A percentile compares a stretch with the other conserved stretches of the same genome.
Evolutionary conservation across 352 stramenopile species (phyloP).

Genomic region (Phytophthora sansomeana): DNA sequence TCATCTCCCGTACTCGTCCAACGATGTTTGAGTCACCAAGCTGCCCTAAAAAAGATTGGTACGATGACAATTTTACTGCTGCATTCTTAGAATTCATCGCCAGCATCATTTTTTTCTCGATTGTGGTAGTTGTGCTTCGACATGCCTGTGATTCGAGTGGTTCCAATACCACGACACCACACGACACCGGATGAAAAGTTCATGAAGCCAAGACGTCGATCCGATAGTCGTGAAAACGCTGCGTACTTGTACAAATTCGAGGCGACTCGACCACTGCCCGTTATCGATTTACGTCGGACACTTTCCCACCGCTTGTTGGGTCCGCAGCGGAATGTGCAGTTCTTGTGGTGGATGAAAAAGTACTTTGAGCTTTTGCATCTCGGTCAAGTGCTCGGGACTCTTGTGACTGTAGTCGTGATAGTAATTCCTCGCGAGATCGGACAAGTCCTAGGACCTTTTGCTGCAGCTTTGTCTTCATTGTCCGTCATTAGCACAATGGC

Average conservation of each 20-base stretch:
- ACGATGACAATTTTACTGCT: neutral
- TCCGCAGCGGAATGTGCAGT: slow-evolving; percentile 10
- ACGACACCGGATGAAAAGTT: slow-evolving; percentile 21
- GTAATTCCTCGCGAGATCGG: slow-evolving; percentile 20
- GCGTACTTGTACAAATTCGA: slow-evolving; percentile 27
- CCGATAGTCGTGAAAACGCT: slow-evolving; percentile 6
- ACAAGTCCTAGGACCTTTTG: slow-evolving; percentile 8
- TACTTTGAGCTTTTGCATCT: slow-evolving; percentile 24
- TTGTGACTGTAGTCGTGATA: slow-evolving; percentile 14
- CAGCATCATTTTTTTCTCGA: neutral
- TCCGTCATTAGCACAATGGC: slow-evolving; percentile 25
- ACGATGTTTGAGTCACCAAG: neutral
- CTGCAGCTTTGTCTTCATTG: slow-evolving; percentile 19
- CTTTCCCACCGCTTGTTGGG: slow-evolving; percentile 12
- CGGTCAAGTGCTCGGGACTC: slow-evolving; percentile 8
- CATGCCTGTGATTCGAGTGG: slow-evolving; percentile 14
- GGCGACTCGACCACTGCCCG: slow-evolving; percentile 15
- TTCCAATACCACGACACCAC: slow-evolving; percentile 9
- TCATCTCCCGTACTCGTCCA: too few relatives aligned
- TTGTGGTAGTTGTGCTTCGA: neutral
- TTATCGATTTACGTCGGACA: slow-evolving; percentile 30
- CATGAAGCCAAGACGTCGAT: slow-evolving; percentile 7
- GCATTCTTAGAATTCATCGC: neutral
- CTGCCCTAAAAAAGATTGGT: neutral
- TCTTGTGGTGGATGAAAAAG: slow-evolving; percentile 30